A percentile compares a stretch with the other conserved stretches of the same genome.
These are phyloP conservation scores for Debaryomyces sp. DNA, from an alignment of 1,139 yeast genomes.

Conservation along the genomic window DNA sequence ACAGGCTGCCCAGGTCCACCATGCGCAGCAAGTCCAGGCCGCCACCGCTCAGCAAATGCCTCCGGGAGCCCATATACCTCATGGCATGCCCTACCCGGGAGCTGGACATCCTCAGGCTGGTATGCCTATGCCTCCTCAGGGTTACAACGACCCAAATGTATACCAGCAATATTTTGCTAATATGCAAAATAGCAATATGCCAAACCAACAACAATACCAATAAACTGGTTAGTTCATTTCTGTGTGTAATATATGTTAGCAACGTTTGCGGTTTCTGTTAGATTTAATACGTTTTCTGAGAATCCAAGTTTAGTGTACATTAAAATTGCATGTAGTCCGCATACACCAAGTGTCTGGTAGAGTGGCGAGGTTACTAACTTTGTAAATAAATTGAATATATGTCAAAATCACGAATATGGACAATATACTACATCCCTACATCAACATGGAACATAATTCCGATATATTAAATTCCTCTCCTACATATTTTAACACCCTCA, in stretches of 20 bases:
- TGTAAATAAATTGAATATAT: background rate
- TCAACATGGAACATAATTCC: too few species aligned
- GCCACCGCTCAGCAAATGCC: conserved; percentile 45
- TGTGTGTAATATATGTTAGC: conserved; percentile 8
- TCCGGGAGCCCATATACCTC: conserved; percentile 51
- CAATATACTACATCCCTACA: too few species aligned
- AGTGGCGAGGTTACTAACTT: background rate
- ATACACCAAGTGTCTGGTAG: background rate
- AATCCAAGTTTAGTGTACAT: conserved; percentile 1
- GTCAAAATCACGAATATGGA: too few species aligned
- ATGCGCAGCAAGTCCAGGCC: conserved; percentile 23
- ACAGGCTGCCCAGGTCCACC: conserved; percentile 31
- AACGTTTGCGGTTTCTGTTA: conserved; percentile 1
- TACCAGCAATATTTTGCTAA: conserved; percentile 64
- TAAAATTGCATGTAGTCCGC: background rate
- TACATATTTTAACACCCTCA: too few species aligned
- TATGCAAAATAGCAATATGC: conserved; percentile 51
- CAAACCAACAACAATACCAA: conserved; percentile 45
- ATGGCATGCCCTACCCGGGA: conserved; percentile 47
- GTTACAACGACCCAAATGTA: conserved; percentile 46
- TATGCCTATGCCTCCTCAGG: conserved; percentile 50
- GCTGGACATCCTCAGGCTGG: conserved; percentile 42
- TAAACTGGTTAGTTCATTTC: conserved; percentile 15
- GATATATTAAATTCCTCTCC: too few species aligned
- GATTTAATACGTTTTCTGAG: conserved; percentile 1